Percentiles rank a stretch among this genome's conserved stretches.
Conservation (phyloP, 192 early-diverging fungal species). For the Ambispora gerdemannii region DNA sequence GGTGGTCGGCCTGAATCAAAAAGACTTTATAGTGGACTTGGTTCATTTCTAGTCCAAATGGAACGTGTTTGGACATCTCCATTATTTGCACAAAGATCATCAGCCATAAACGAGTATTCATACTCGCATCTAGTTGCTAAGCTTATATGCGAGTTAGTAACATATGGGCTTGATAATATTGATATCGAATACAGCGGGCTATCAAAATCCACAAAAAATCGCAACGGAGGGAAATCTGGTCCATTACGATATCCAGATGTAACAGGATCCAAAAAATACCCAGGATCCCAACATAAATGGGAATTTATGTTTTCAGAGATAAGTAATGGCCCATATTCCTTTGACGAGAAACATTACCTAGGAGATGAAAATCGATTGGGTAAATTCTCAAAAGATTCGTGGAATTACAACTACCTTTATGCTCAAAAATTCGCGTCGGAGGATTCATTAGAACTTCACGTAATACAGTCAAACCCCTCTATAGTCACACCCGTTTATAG, state of each 20-base stretch:
- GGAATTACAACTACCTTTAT: too few relatives aligned
- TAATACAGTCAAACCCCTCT: too few relatives aligned
- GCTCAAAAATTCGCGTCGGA: too few relatives aligned
- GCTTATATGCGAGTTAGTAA: not conserved
- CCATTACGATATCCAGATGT: not conserved
- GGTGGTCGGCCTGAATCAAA: not conserved
- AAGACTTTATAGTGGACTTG: slow-evolving; percentile 7
- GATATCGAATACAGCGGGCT: not conserved
- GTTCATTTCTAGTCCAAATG: slow-evolving; percentile 8
- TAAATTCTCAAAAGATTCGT: slow-evolving; percentile 17
- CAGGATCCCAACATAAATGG: slow-evolving; percentile 2
- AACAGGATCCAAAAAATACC: slow-evolving; percentile 10
- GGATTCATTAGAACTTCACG: too few relatives aligned
- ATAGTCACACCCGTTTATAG: too few relatives aligned
- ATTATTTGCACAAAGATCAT: slow-evolving; percentile 1
- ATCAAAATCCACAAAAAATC: not conserved
- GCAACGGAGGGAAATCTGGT: not conserved
- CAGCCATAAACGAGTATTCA: not conserved
- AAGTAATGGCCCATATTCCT: slow-evolving; percentile 18
- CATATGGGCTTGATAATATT: not conserved
- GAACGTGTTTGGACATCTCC: not conserved
- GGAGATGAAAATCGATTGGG: slow-evolving; percentile 1
- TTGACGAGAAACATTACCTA: slow-evolving; percentile 16
- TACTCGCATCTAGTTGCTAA: not conserved
- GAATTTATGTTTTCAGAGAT: slow-evolving; percentile 12